A percentile compares a stretch with the other conserved stretches of the same genome.
Conservation (phyloP, 768 basidiomycete species). For the Hygrophoropsis aurantiaca region DNA sequence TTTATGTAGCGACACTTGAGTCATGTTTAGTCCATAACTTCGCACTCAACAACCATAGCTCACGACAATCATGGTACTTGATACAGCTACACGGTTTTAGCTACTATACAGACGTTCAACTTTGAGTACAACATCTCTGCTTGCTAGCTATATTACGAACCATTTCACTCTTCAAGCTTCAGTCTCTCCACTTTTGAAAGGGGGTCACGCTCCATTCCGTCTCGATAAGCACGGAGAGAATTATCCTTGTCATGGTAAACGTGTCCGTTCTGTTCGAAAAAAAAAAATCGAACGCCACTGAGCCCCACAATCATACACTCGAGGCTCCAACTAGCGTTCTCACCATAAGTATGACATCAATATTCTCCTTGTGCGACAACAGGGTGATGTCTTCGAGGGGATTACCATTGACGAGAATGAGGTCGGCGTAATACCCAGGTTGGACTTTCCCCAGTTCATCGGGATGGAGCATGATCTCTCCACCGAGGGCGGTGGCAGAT, state of each 20-base stretch:
- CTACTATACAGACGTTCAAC: too few species aligned
- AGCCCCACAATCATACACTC: too few species aligned
- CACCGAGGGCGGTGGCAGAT: slow-evolving; percentile 19
- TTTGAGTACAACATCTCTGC: too few species aligned
- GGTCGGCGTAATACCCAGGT: slow-evolving; percentile 22
- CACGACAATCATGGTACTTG: too few species aligned
- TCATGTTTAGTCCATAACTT: too few species aligned
- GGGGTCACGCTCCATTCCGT: background rate
- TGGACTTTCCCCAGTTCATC: slow-evolving; percentile 22
- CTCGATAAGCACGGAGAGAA: background rate
- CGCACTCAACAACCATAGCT: too few species aligned
- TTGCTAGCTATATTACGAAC: too few species aligned
- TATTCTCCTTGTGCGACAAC: slow-evolving; percentile 18
- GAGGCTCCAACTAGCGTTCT: too few species aligned
- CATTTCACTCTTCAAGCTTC: too few species aligned
- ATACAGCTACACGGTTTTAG: too few species aligned
- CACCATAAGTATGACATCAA: slow-evolving; percentile 23
- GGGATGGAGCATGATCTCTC: slow-evolving; percentile 22
- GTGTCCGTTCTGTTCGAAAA: background rate
- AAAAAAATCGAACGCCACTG: too few species aligned
- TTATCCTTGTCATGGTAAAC: background rate
- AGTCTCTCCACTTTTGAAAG: background rate
- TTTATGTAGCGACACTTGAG: too few species aligned
- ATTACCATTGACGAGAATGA: slow-evolving; percentile 24
- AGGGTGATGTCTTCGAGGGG: slow-evolving; percentile 22